These are phyloP conservation scores for Fraxinus velutina DNA, from an alignment of 305 asterid species.

Conservation along the genomic window DNA sequence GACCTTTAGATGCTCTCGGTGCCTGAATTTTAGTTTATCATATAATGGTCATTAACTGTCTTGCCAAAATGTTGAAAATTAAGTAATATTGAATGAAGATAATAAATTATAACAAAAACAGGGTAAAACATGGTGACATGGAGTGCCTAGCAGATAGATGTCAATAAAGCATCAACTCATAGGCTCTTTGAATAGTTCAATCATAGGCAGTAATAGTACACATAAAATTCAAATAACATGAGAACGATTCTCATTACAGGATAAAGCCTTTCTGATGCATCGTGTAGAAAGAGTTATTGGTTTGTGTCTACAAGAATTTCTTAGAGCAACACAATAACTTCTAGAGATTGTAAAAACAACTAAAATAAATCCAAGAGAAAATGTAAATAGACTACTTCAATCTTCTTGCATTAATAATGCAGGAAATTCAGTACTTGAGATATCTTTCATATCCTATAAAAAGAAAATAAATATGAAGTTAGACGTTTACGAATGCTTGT, in stretches of 20 bases:
- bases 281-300: background rate
- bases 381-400: background rate
- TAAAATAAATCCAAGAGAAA: background rate
- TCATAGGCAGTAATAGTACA: background rate
- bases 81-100: background rate
- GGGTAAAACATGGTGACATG: slow-evolving; percentile 5
- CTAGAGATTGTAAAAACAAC: background rate
- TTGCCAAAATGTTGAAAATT: background rate
- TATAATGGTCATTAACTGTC: background rate
- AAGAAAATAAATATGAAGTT: background rate
- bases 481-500: background rate
- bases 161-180: background rate
- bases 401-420: background rate
- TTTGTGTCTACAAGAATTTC: background rate
- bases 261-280: background rate
- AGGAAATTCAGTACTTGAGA: background rate
- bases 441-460: background rate
- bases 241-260: background rate
- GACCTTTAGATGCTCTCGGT: slow-evolving; percentile 87
- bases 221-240: background rate
- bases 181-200: background rate
- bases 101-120: background rate
- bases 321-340: background rate
- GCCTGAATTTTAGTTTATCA: slow-evolving; percentile 51
- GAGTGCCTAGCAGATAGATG: background rate